A percentile compares a stretch with the other conserved stretches of the same genome.
Conservation (phyloP, 495 filamentous ascomycete genomes). For the Penicillium desertorum region DNA sequence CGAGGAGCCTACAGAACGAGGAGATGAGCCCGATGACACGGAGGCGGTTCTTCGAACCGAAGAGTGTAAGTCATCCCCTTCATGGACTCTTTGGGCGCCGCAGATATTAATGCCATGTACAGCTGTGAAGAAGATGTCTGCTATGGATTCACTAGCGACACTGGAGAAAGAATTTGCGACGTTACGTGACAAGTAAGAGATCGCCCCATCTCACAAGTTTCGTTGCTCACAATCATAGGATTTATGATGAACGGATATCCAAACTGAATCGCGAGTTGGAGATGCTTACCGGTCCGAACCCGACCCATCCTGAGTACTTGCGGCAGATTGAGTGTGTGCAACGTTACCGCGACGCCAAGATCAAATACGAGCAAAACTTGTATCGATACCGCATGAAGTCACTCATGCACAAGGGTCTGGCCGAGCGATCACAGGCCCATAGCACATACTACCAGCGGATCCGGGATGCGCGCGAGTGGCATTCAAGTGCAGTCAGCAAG, state of each 20-base stretch:
- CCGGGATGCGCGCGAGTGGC: constrained; percentile 74
- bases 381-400: constrained; percentile 69
- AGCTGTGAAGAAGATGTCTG: constrained; percentile 78
- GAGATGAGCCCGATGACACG: constrained; percentile 43
- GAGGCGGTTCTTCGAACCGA: constrained; percentile 41
- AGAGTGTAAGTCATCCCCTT: constrained; percentile 60
- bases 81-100: constrained; percentile 1
- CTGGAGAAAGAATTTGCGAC: constrained; percentile 84
- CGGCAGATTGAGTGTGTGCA: constrained; percentile 82
- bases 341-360: constrained; percentile 73
- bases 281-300: constrained; percentile 70
- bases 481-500: constrained; percentile 76
- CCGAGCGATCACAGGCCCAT: constrained; percentile 77
- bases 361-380: constrained; percentile 69
- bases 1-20: constrained; percentile 44
- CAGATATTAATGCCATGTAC: constrained; percentile 40
- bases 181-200: constrained; percentile 77
- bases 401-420: constrained; percentile 69
- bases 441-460: constrained; percentile 83
- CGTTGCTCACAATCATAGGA: constrained; percentile 48
- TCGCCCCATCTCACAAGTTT: background rate
- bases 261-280: constrained; percentile 80
- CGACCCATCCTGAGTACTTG: constrained; percentile 84
- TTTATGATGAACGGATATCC: constrained; percentile 83
- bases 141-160: constrained; percentile 71